These are phyloP conservation scores for Chlorella sp. DNA, from an alignment of 139 green algal species.

Conservation along the genomic window DNA sequence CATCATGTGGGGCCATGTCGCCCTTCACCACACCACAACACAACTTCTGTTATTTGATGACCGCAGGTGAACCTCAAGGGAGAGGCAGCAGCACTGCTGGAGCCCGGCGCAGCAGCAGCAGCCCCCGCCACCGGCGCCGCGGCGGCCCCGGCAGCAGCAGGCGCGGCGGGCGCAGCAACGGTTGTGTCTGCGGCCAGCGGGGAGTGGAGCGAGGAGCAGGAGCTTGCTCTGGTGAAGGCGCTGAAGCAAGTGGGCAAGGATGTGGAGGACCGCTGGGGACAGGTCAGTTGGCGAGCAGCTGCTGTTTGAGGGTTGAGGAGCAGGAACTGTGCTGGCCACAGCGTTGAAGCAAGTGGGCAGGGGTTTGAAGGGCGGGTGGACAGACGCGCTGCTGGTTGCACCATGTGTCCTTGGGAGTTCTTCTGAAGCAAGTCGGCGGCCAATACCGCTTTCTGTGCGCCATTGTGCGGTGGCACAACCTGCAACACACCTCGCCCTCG, in stretches of 20 bases:
- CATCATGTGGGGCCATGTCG: too few species aligned
- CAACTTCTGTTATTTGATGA: too few species aligned
- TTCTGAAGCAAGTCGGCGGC: too few species aligned
- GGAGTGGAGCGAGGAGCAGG: slow-evolving; percentile 84
- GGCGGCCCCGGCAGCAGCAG: slow-evolving; percentile 11
- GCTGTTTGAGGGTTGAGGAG: neutral
- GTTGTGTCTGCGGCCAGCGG: neutral
- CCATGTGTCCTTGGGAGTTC: too few species aligned
- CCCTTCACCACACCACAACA: too few species aligned
- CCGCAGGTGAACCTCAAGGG: slow-evolving; percentile 24
- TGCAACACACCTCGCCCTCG: too few species aligned
- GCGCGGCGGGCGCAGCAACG: neutral
- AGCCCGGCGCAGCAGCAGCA: slow-evolving; percentile 13
- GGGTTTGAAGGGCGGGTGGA: too few species aligned
- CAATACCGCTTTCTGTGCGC: too few species aligned
- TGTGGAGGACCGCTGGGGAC: slow-evolving; percentile 52
- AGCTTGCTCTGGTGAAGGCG: slow-evolving; percentile 90
- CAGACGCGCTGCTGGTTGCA: too few species aligned
- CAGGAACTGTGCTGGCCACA: too few species aligned
- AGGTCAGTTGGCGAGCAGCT: slow-evolving; percentile 43
- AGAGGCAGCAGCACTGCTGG: slow-evolving; percentile 13
- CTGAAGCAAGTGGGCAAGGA: slow-evolving; percentile 93
- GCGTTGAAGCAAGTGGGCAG: too few species aligned
- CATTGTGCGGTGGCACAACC: too few species aligned
- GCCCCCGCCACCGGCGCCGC: neutral